Conservation (phyloP, 345 rosid species). For the Dovyalis caffra region DNA sequence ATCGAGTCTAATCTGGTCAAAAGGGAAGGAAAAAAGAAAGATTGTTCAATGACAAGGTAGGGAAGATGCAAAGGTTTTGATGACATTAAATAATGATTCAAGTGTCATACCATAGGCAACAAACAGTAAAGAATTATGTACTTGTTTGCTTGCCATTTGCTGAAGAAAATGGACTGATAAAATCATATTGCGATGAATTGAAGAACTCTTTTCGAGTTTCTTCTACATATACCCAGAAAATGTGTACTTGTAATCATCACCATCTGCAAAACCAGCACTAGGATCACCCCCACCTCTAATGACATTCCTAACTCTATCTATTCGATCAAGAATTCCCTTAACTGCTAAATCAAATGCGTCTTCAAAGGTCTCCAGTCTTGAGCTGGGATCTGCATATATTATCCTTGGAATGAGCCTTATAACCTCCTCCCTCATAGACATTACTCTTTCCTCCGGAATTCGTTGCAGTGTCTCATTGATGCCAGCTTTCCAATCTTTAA, state of each 20-base stretch:
- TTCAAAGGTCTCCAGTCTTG: slow-evolving; percentile 13
- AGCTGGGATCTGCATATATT: slow-evolving; percentile 24
- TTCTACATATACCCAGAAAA: slow-evolving; percentile 22
- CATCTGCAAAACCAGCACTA: slow-evolving; percentile 29
- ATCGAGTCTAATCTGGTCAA: too few species aligned
- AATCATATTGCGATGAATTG: background rate
- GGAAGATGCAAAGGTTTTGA: too few species aligned
- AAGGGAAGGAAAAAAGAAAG: too few species aligned
- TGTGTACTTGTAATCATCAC: slow-evolving; percentile 27
- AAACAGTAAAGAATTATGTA: too few species aligned
- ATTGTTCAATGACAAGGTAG: too few species aligned
- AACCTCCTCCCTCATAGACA: slow-evolving; percentile 28
- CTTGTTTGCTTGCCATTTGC: too few species aligned
- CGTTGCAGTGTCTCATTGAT: slow-evolving; percentile 16
- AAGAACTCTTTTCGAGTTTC: slow-evolving; percentile 9
- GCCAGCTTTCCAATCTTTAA: slow-evolving; percentile 24
- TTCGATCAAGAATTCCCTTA: slow-evolving; percentile 27
- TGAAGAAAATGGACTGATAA: background rate
- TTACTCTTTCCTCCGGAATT: slow-evolving; percentile 12
- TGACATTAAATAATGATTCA: too few species aligned
- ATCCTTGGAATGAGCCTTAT: slow-evolving; percentile 22
- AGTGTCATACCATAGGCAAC: too few species aligned
- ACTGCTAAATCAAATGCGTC: slow-evolving; percentile 34
- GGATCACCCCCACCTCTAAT: slow-evolving; percentile 27
- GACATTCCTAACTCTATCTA: slow-evolving; percentile 18